Evolutionary conservation across 345 rosid genomes (phyloP), one percentile per base, ranked within the genome.

Genomic region (Lumnitzera racemosa): DNA sequence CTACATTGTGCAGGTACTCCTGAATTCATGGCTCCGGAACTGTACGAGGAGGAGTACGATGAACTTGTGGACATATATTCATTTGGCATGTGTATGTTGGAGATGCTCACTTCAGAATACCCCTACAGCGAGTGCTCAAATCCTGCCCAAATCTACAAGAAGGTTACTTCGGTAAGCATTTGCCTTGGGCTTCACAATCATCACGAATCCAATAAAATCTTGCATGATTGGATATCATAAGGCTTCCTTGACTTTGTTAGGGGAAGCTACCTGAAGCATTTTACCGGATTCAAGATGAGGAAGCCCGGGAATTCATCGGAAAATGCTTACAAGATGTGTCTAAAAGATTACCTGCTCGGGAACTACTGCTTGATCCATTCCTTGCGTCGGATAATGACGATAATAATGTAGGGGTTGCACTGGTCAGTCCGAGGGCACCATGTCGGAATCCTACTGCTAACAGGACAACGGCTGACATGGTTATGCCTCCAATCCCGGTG

Each of bases 21-120:
- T 13, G 99, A 94, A 41, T 94, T 90, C 74, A 94, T 94, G 99
- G 99, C 99, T 15, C 99, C 97, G 1, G 99, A 94, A 68, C 73
- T 94, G 23, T 94, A 94, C 51, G 97, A 90, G 57, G 99, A 94
- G 78, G 84, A 88, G n/a, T 94, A 94, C 74, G 80, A 86, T 56
- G 88, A 94, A 75, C 95, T 94, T 12, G 96, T 90, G 0, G 99
- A 90, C 63, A 71, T 94, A 49, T 94, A 94, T 60, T 83, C 99
- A 9, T 94, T 94, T 47, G 99, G 99, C 61, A 86, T 94, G 99
- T 90, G 99, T 58, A 73, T 90, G 58, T 59, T 94, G 29, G 97
- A 94, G 87, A 83, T 94, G 92, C 84, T 90, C 67, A 94, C 97
- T 16, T 80, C 83, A 23, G 97, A 90, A 56, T 86, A 80, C 63